These are phyloP conservation scores for Mucor irregularis DNA, from an alignment of 371 early-diverging fungal species.

Conservation along the genomic window DNA sequence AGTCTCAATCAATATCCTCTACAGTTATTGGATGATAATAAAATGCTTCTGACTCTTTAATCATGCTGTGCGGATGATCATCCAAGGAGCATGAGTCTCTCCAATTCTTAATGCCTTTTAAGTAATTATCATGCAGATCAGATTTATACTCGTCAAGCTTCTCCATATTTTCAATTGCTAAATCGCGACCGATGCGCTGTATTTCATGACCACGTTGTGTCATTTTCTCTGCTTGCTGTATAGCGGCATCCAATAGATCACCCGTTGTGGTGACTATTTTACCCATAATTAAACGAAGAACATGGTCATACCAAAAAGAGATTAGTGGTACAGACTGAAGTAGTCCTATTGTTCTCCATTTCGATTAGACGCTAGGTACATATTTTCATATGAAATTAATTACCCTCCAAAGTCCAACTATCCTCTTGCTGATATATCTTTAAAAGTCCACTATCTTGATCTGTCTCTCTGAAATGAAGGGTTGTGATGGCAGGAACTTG, in stretches of 20 bases:
- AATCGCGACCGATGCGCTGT: constrained; percentile 41
- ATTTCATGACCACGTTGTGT: constrained; percentile 44
- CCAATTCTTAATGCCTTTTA: constrained; percentile 42
- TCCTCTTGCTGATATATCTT: constrained; percentile 63
- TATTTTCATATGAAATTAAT: not conserved
- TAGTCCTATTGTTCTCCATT: constrained; percentile 35
- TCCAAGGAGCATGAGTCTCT: constrained; percentile 18
- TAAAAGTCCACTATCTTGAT: constrained; percentile 46
- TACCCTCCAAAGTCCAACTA: constrained; percentile 65
- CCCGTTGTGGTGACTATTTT: constrained; percentile 58
- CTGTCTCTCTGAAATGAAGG: constrained; percentile 53
- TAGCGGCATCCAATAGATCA: constrained; percentile 59
- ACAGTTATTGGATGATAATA: not conserved
- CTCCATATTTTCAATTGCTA: constrained; percentile 48
- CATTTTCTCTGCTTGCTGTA: constrained; percentile 48
- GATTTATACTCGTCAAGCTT: constrained; percentile 43
- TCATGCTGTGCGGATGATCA: not conserved
- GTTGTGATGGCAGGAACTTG: constrained; percentile 59
- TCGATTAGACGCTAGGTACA: not conserved
- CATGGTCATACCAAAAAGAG: constrained; percentile 69
- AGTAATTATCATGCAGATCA: constrained; percentile 44
- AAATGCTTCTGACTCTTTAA: not conserved
- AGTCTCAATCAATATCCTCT: not conserved
- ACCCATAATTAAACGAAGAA: constrained; percentile 58
- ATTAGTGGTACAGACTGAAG: constrained; percentile 63